Conservation (phyloP, 495 filamentous ascomycete genomes). For the Aspergillus egyptiacus region DNA sequence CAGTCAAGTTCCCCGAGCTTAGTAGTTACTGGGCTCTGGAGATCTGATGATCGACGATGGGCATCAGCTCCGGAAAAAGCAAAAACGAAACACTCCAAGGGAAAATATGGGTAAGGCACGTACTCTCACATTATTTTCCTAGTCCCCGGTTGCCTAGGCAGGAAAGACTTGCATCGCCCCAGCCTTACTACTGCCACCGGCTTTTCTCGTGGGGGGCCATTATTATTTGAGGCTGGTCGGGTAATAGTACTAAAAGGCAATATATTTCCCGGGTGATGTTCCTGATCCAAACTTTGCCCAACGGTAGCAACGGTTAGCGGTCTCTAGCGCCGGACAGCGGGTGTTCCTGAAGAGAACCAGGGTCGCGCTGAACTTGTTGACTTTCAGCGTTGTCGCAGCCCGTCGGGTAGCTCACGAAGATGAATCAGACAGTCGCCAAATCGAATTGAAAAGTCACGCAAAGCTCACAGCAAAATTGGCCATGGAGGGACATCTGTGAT, state of each 20-base stretch:
- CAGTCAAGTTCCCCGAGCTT: too few species aligned
- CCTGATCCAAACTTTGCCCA: conserved; percentile 6
- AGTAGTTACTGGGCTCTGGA: too few species aligned
- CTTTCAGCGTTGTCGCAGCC: too few species aligned
- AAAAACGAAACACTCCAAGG: neutral
- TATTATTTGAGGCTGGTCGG: neutral
- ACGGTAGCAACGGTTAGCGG: neutral
- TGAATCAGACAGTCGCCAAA: too few species aligned
- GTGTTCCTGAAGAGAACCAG: conserved; percentile 7
- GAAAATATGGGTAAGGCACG: neutral
- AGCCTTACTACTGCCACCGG: neutral
- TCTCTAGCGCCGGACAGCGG: conserved; percentile 7
- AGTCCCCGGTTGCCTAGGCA: neutral
- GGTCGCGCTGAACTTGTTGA: neutral
- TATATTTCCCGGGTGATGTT: conserved; percentile 8
- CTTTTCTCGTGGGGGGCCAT: neutral
- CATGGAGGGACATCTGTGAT: too few species aligned
- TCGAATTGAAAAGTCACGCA: too few species aligned
- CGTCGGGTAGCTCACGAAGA: too few species aligned
- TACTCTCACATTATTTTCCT: too few species aligned
- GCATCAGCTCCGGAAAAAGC: neutral
- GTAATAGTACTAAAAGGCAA: neutral
- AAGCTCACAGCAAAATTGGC: too few species aligned
- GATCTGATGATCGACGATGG: conserved; percentile 3
- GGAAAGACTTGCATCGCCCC: neutral